Conservation (phyloP, 1,139 yeast species). For the Maudiozyma humilis region DNA sequence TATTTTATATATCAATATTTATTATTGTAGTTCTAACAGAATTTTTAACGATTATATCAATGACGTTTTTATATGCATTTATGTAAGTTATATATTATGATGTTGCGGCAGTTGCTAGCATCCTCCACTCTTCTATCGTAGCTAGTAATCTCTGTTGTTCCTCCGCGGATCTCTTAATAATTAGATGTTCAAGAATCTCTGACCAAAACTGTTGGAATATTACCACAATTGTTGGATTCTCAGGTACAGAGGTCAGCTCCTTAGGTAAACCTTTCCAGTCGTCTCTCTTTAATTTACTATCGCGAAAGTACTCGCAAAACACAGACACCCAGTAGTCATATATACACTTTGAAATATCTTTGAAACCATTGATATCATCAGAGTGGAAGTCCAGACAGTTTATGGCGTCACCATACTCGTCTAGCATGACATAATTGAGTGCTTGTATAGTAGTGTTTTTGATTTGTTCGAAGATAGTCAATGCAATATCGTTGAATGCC, state of each 20-base stretch:
- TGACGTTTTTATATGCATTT: background rate
- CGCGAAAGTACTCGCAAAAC: slow-evolving; percentile 42
- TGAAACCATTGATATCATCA: slow-evolving; percentile 32
- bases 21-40: background rate
- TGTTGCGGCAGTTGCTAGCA: background rate
- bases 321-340: slow-evolving; percentile 50
- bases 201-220: slow-evolving; percentile 49
- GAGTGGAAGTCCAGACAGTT: slow-evolving; percentile 43
- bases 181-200: slow-evolving; percentile 37
- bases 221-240: slow-evolving; percentile 26
- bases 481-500: background rate
- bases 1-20: background rate
- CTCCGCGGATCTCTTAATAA: slow-evolving; percentile 34
- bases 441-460: slow-evolving; percentile 39
- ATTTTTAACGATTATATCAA: too few relatives aligned
- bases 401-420: slow-evolving; percentile 52
- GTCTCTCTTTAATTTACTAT: slow-evolving; percentile 17
- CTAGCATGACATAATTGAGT: slow-evolving; percentile 45
- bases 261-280: slow-evolving; percentile 28
- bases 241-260: slow-evolving; percentile 31
- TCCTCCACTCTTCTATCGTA: slow-evolving; percentile 7
- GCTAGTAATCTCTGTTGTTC: slow-evolving; percentile 28
- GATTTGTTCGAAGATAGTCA: slow-evolving; percentile 33
- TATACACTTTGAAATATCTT: slow-evolving; percentile 39
- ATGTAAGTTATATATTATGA: background rate